Evolutionary conservation across 352 stramenopile genomes (phyloP), one percentile per base, ranked within the genome.

Genomic region (Phytophthora sojae): DNA sequence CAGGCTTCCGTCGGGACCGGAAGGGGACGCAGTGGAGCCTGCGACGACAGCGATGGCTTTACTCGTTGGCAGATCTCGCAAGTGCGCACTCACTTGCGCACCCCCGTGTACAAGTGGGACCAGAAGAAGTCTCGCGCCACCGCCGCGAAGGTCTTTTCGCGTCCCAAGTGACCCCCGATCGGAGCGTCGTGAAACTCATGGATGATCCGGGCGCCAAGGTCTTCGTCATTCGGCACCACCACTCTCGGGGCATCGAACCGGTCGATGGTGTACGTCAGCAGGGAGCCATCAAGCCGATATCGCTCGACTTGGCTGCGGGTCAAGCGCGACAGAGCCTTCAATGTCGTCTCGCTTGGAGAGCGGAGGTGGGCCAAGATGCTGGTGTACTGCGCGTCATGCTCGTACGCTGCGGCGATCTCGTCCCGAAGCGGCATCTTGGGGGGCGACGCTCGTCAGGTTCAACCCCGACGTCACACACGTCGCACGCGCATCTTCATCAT

Each of bases 101-200:
- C 57, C 53, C 60, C 72, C 42, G 77, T 80, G 62, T 80, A 75
- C 47, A 69, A 39, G 44, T 71, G 61, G 3, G 71, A 23, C 67
- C 67, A 77, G 21, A 59, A 67, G 49, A 71, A 77, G 49, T 69
- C 19, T n/a, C 21, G 47, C 21, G 17, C 19, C 6, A 21, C 19
- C 47, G 29, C 26, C 0, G 21, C 5, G 25, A 58, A 77, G 0
- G 58, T 77, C 51, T 79, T 79, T 55, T 78, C 67, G 19, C 58
- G 53, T 1, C 57, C 71, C 0, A 77, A 21, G 32, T 79, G 75
- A 9, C 61, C 67, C 6, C 35, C 53, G 8, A 5, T 32, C 0
- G 75, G 42, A 9, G 62, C 39, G 23, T 72, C 63, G 47, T 77
- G 54, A 9, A 56, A 67, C 51, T 80, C 58, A 35, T 71, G 51